A percentile compares a stretch with the other conserved stretches of the same genome.
These are phyloP conservation scores for Gaertneriomyces semiglobifer DNA, from an alignment of 192 early-diverging fungal genomes.

Conservation along the genomic window DNA sequence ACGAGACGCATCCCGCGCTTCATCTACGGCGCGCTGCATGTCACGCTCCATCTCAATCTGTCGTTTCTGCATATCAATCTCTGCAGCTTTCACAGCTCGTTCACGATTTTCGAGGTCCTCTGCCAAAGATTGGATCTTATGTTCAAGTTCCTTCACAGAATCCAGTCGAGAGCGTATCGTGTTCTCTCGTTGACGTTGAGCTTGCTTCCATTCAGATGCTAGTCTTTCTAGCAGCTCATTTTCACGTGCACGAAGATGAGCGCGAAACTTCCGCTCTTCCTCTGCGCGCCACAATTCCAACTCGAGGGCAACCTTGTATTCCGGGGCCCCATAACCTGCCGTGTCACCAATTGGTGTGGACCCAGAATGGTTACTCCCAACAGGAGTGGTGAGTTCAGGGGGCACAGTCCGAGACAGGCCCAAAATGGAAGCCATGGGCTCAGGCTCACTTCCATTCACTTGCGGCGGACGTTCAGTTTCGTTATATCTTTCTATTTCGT, in stretches of 20 bases:
- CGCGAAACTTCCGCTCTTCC: constrained; percentile 43
- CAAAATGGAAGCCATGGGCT: not conserved
- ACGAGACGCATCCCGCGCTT: constrained; percentile 28
- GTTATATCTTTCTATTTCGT: constrained; percentile 29
- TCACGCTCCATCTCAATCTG: constrained; percentile 26
- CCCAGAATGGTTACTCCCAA: not conserved
- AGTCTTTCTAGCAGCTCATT: constrained; percentile 28
- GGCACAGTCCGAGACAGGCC: constrained; percentile 1
- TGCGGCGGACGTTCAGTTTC: constrained; percentile 2
- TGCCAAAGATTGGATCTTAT: constrained; percentile 21
- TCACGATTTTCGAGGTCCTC: constrained; percentile 36
- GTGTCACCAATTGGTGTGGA: constrained; percentile 36
- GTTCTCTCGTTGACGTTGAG: constrained; percentile 35
- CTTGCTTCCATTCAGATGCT: constrained; percentile 34
- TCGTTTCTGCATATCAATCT: constrained; percentile 12
- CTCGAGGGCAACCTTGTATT: constrained; percentile 51
- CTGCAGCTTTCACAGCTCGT: constrained; percentile 11
- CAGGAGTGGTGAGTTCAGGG: not conserved
- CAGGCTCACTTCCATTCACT: not conserved
- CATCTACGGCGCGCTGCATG: constrained; percentile 10
- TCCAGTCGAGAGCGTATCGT: constrained; percentile 21
- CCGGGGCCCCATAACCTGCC: not conserved
- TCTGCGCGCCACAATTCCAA: constrained; percentile 46
- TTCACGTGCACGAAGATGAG: constrained; percentile 35
- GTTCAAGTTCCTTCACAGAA: constrained; percentile 32